phyloP scores from a whole-genome alignment of 2,329 filamentous ascomycete species.

The Alternaria triticina region DNA sequence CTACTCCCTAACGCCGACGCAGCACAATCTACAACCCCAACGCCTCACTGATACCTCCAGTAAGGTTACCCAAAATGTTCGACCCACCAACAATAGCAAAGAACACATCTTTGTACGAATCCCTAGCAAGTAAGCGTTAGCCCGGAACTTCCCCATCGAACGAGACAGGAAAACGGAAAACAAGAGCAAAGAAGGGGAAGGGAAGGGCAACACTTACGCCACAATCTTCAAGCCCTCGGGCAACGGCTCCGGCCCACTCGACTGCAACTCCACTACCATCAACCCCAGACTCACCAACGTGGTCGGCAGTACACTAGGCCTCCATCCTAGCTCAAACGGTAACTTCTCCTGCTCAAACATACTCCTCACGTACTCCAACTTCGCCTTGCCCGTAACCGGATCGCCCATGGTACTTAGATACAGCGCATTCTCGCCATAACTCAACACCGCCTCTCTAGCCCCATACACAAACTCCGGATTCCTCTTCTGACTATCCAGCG shows the following conservation, averaged over 20 bases:
- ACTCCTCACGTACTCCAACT: slow-evolving; percentile 16
- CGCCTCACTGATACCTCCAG: slow-evolving; percentile 17
- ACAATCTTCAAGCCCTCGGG: slow-evolving; percentile 11
- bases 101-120: slow-evolving; percentile 21
- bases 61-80: slow-evolving; percentile 18
- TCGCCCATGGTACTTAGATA: slow-evolving; percentile 19
- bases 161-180: no score
- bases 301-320: slow-evolving; percentile 18
- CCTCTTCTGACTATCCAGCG: slow-evolving; percentile 10
- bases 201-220: slow-evolving; percentile 13
- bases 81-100: slow-evolving; percentile 15
- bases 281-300: slow-evolving; percentile 17
- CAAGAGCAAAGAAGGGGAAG: no score
- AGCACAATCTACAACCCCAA: slow-evolving; percentile 1
- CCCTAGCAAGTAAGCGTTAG: no score
- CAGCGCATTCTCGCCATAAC: slow-evolving; percentile 24
- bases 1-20: not conserved
- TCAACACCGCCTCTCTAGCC: slow-evolving; percentile 10
- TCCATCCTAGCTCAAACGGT: slow-evolving; percentile 21
- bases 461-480: slow-evolving; percentile 24
- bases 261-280: slow-evolving; percentile 10
- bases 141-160: no score
- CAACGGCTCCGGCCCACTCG: slow-evolving; percentile 6
- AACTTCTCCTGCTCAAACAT: slow-evolving; percentile 25
- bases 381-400: slow-evolving; percentile 6